Evolutionary conservation across 1,284 basidiomycete genomes (phyloP), one percentile per base, ranked within the genome.

Genomic region (Athelia psychrophila): DNA sequence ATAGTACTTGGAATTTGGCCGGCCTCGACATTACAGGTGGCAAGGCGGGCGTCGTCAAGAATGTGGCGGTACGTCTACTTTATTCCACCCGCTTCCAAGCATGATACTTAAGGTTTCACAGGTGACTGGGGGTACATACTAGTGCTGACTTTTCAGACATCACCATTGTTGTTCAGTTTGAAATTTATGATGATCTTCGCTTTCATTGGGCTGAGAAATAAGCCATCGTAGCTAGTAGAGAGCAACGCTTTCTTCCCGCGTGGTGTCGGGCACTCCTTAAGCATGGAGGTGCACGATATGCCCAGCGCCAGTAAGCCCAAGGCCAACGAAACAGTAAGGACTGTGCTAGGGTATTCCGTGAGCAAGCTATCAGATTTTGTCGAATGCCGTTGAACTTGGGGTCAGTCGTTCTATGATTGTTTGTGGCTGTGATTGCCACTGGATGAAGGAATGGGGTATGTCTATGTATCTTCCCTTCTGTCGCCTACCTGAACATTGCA

Each of bases 201-300:
- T n/a, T n/a, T n/a, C n/a, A n/a, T 1, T 79, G 75, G 78, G 81
- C 80, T 55, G 73, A 79, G 2, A 81, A 83, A 56, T 80, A 87
- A 52, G 81, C 79, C 9, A 84, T 96, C 50, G 73, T 95, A 5
- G 79, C 79, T 22, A 85, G 83, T 2, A 93, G 93, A 0, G 69
- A 86, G 86, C 53, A 74, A 84, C 1, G 89, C 91, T 0, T 96
- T 96, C 77, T 95, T 91, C 78, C 93, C 93, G 9, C 94, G 96
- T 63, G 94, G 93, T 6, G 74, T 96, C 40, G 91, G 93, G 1
- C 94, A 95, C 66, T 89, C 88, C 19, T 74, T 95, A 35, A 93
- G 93, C 6, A 75, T 95, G 64, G 93, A 96, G 66, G 92, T 95
- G 3, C 93, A 94, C 62, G 94, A 92, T 61, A 88, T 88, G 1